phyloP scores from a whole-genome alignment of 208 protist species.

The Crithidia thermophila region DNA sequence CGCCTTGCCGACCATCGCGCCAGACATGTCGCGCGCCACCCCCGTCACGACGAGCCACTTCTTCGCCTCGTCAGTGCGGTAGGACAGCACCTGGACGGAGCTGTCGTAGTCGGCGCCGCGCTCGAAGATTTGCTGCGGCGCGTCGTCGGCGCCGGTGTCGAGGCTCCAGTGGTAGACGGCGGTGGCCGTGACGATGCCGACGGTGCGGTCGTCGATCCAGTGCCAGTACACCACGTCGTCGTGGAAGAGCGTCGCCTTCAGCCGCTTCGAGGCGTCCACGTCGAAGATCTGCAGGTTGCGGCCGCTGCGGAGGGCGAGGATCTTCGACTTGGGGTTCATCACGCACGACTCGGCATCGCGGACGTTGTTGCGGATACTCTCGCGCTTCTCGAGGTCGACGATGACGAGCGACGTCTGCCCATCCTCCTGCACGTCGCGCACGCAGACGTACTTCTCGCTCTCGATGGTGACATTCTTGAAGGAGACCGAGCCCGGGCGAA shows the following conservation, averaged over 20 bases:
- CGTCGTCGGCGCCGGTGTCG: conserved; percentile 77
- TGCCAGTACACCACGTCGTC: conserved; percentile 98
- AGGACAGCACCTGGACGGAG: conserved; percentile 98
- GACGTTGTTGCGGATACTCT: conserved; percentile 96
- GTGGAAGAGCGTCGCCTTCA: conserved; percentile 95
- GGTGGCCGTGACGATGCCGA: conserved; percentile 96
- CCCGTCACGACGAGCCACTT: conserved; percentile 98
- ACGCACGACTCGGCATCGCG: conserved; percentile 98
- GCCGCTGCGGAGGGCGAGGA: conserved; percentile 97
- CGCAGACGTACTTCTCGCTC: conserved; percentile 98
- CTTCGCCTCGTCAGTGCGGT: conserved; percentile 91
- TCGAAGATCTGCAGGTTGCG: conserved; percentile 99
- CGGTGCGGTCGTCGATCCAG: conserved; percentile 95
- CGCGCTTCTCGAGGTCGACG: conserved; percentile 96
- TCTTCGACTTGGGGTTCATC: conserved; percentile 97
- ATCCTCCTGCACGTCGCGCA: conserved; percentile 94
- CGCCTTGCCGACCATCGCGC: conserved; percentile 93
- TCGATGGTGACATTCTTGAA: conserved; percentile 98
- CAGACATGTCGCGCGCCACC: conserved; percentile 80
- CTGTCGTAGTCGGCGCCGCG: conserved; percentile 88
- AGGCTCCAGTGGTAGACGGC: conserved; percentile 99
- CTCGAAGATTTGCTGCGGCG: conserved; percentile 97
- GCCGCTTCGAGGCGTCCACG: conserved; percentile 96
- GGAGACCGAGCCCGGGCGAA: conserved; percentile 92
- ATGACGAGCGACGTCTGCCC: conserved; percentile 86